Base-by-base conservation (phyloP, 2,329 filamentous ascomycete species). In the Graphiopsis chlorocephala region DNA sequence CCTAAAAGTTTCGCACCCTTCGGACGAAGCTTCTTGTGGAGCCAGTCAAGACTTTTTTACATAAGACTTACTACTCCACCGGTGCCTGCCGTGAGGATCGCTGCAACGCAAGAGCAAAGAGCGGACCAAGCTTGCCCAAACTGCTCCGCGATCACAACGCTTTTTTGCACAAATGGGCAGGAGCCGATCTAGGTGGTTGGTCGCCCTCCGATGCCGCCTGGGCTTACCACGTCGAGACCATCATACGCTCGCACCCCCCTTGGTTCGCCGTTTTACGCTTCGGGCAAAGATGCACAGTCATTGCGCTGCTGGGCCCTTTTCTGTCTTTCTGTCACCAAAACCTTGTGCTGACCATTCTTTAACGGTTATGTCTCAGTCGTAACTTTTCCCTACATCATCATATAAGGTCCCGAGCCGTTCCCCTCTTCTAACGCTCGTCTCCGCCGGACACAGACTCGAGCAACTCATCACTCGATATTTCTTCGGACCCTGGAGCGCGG, bases 51-150 rank as follows among this genome's bases (percentile, higher is more conserved):
- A 42, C 20, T 26, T 45, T 58, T 28, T 58, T 58, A 58, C 55
- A 38, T 45, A 58, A 58, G 55, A 58, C 55, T 26, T 58, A 58
- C 55, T 4, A 45, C 55, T 57, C 33, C n/a, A 45, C 55, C 55
- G 33, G n/a, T 56, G 53, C 53, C 53, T 38, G 15, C 29, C 53
- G 50, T 29, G 50, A 55, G 50, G 50, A 55, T 29, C 23, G 28
- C 47, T 52, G 47, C 23, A 52, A 20, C n/a, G 38, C 38, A 45
- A 23, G 38, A 20, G 38, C 38, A 45, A 45, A 17, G 38, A 45
- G 38, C 38, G 50, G 28, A 53, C 50, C 50, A 20, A 31, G 29
- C 50, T 53, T 20, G 50, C 50, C 25, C 23, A 12, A 26, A 50
- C 25, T 25, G n/a, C 55, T 45, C 33, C 35, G 55, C 31, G 14